phyloP scores from a whole-genome alignment of 352 stramenopile genomes.

The Nothophytophthora sp. region DNA sequence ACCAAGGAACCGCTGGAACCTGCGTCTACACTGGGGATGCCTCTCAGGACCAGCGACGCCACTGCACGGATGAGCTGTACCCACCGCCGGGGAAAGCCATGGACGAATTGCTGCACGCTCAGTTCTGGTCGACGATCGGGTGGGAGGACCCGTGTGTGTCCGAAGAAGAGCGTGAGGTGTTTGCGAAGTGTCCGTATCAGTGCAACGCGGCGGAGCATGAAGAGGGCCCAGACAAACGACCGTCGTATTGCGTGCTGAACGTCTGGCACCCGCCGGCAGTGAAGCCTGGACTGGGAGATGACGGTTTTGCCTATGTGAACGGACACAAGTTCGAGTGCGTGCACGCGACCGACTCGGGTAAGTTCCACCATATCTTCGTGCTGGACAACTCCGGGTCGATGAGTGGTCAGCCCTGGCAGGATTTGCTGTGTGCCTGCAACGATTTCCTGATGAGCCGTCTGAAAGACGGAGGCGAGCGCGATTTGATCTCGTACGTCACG shows the following conservation, averaged over 20 bases:
- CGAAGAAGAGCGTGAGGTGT: constrained; percentile 26
- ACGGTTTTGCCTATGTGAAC: too few relatives aligned
- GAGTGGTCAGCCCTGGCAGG: constrained; percentile 27
- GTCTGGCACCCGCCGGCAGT: constrained; percentile 38
- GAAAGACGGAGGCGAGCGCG: constrained; percentile 14
- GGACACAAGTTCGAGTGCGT: constrained; percentile 41
- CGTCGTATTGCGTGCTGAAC: constrained; percentile 30
- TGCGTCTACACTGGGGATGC: constrained; percentile 26
- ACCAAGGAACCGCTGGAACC: constrained; percentile 2
- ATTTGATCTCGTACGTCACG: constrained; percentile 39
- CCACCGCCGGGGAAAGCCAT: constrained; percentile 22
- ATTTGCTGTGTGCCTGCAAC: constrained; percentile 22
- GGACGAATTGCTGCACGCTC: constrained; percentile 40
- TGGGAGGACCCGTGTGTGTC: constrained; percentile 45
- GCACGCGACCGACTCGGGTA: constrained; percentile 19
- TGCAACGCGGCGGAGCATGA: constrained; percentile 38
- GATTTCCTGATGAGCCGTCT: constrained; percentile 26
- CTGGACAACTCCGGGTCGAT: constrained; percentile 44
- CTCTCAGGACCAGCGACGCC: constrained; percentile 27
- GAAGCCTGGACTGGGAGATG: too few relatives aligned
- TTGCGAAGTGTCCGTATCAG: constrained; percentile 33
- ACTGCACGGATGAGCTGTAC: constrained; percentile 26
- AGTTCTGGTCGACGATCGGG: constrained; percentile 37
- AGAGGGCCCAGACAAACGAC: constrained; percentile 4
- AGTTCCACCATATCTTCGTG: constrained; percentile 44